These are phyloP conservation scores for Barnettozyma hawaiiensis DNA, from an alignment of 1,139 yeast species.

Conservation along the genomic window DNA sequence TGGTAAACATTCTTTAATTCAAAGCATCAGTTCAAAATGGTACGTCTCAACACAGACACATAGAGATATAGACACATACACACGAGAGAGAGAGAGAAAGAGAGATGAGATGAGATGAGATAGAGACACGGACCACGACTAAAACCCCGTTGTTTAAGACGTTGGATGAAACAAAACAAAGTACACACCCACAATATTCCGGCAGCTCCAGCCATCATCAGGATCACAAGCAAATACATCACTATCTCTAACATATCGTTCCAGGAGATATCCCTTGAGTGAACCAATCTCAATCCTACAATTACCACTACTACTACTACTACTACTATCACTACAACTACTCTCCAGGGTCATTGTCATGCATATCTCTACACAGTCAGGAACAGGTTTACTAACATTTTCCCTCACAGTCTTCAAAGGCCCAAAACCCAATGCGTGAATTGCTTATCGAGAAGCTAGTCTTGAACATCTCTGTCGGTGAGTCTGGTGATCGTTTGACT, in stretches of 20 bases:
- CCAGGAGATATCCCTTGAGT: too few species aligned
- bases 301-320: background rate
- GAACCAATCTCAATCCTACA: background rate
- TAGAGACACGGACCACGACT: too few species aligned
- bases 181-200: too few species aligned
- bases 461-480: slow-evolving; percentile 99
- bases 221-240: too few species aligned
- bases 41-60: slow-evolving; percentile 14
- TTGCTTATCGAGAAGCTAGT: slow-evolving; percentile 98
- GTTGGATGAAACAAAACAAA: too few species aligned
- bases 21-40: slow-evolving; percentile 28
- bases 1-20: slow-evolving; percentile 5
- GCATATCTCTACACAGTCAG: too few species aligned
- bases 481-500: slow-evolving; percentile 99
- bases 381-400: slow-evolving; percentile 21
- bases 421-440: slow-evolving; percentile 89
- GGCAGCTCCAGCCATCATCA: too few species aligned
- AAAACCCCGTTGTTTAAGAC: background rate
- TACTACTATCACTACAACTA: background rate
- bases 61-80: background rate
- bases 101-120: slow-evolving; percentile 1
- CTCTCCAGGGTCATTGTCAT: too few species aligned
- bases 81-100: too few species aligned
- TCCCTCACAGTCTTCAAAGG: slow-evolving; percentile 37
- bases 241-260: too few species aligned